Evolutionary conservation across 192 early-diverging fungal genomes (phyloP), one percentile per base, ranked within the genome.

Genomic region (Podila epigama): DNA sequence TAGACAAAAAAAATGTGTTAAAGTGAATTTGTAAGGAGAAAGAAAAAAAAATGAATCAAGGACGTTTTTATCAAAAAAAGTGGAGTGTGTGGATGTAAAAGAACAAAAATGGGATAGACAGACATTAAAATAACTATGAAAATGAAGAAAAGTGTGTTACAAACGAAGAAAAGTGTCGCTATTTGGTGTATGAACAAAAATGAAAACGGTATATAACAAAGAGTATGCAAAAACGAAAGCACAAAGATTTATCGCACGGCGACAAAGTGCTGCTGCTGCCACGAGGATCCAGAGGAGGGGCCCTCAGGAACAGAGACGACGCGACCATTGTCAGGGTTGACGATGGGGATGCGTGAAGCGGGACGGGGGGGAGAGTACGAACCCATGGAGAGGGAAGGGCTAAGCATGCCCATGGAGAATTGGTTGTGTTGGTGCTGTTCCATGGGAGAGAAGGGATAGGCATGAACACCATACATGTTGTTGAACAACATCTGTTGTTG

Each of bases 211-310:
- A n/a, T n/a, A n/a, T n/a, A n/a, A n/a, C n/a, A n/a, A n/a, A n/a
- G n/a, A n/a, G n/a, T n/a, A n/a, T n/a, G n/a, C n/a, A n/a, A n/a
- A n/a, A n/a, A n/a, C n/a, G n/a, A n/a, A n/a, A n/a, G n/a, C n/a
- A n/a, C n/a, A n/a, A n/a, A n/a, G n/a, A n/a, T 77, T 77, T 68
- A 77, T 77, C 73, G 73, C 73, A 77, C 73, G 68, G 73, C 73
- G 73, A 77, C 61, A 77, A 77, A 77, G 56, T 68, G 73, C 53
- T 77, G 52, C 60, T 77, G 73, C 60, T 77, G 48, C 73, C 73
- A 77, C 3, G 55, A 44, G 33, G 73, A 63, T 20, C 52, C 56
- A 33, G 62, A 22, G 2, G 62, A 18, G 11, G 70, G 48, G 16
- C 55, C 50, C 35, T 68, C 73, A 37, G 73, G 73, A 25, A 64